Evolutionary conservation across 1,284 basidiomycete species (phyloP), one percentile per base, ranked within the genome.

Genomic region (Meripilus lineatus): DNA sequence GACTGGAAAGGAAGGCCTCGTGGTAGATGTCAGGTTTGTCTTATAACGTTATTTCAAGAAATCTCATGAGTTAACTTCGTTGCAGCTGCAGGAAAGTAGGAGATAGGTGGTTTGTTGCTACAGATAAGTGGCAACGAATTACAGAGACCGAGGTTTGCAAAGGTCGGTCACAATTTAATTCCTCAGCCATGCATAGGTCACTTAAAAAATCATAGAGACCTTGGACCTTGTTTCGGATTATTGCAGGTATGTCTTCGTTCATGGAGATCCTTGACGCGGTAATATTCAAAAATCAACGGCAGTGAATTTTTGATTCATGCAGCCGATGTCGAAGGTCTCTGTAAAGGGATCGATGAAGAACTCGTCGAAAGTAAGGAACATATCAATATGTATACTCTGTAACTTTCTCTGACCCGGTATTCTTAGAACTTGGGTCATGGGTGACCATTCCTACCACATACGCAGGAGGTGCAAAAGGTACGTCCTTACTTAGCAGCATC

Each of bases 81-180:
- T 41, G 11, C 25, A 95, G 95, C 62, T 99, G 96, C 67, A 81
- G 95, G 17, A 77, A 80, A 54, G 71, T 80, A 57, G 85, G 72
- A 11, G 68, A 80, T 28, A 81, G 72, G 51, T 99, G 96, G 96
- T 74, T 93, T 28, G 89, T 99, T 5, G 94, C 96, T 1, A 98
- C 96, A 93, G 97, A 99, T 67, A 91, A 93, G 58, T 99, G 96
- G 96, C 94, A 97, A 64, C 87, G 89, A 46, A 77, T 97, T 43
- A 98, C 96, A 0, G 90, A 98, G 58, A 92, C 93, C 84, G 84
- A 89, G 58, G 89, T 99, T 15, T 87, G 77, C 48, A 70, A 84
- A 77, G 89, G 90, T 86, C 45, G 14, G 63, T 28, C 37, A 18
- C 17, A 13, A 32, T 25, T 14, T 5, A 10, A 11, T 7, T 26